phyloP scores from a whole-genome alignment of 352 stramenopile species.

The Saprolegnia diclina region DNA sequence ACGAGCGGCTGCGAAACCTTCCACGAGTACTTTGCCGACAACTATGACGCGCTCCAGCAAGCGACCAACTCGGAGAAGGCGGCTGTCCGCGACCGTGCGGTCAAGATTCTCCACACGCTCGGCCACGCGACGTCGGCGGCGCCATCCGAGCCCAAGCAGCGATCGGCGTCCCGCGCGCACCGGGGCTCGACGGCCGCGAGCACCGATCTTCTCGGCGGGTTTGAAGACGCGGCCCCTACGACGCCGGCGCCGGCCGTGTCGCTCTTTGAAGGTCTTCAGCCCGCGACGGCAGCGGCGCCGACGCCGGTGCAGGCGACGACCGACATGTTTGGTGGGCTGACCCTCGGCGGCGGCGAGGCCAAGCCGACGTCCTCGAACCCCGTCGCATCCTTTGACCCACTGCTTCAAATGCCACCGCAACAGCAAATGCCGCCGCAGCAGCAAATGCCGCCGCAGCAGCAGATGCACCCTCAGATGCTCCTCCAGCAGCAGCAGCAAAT shows the following conservation, averaged over 20 bases:
- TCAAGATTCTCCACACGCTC: constrained; percentile 64
- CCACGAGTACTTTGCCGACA: constrained; percentile 79
- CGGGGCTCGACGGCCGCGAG: background rate
- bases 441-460: constrained; percentile 37
- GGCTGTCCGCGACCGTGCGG: constrained; percentile 62
- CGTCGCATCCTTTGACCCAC: constrained; percentile 3
- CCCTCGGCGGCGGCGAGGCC: constrained; percentile 31
- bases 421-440: background rate
- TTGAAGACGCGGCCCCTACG: constrained; percentile 41
- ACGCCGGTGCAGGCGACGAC: constrained; percentile 25
- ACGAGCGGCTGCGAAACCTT: constrained; percentile 77
- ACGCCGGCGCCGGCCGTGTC: constrained; percentile 29
- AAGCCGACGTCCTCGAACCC: background rate
- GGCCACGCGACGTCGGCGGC: constrained; percentile 40
- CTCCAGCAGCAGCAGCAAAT: constrained; percentile 39
- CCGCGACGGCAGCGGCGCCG: constrained; percentile 30
- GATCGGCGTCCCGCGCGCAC: background rate
- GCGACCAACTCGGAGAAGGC: constrained; percentile 71
- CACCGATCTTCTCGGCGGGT: constrained; percentile 64
- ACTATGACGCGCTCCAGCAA: constrained; percentile 51
- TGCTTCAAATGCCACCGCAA: constrained; percentile 10
- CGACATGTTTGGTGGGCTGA: constrained; percentile 76
- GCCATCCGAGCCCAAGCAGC: constrained; percentile 18
- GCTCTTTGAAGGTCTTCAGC: constrained; percentile 29
- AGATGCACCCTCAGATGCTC: constrained; percentile 28